Base-by-base conservation (phyloP, 306 rosid species). In the Dryas octopetala region DNA sequence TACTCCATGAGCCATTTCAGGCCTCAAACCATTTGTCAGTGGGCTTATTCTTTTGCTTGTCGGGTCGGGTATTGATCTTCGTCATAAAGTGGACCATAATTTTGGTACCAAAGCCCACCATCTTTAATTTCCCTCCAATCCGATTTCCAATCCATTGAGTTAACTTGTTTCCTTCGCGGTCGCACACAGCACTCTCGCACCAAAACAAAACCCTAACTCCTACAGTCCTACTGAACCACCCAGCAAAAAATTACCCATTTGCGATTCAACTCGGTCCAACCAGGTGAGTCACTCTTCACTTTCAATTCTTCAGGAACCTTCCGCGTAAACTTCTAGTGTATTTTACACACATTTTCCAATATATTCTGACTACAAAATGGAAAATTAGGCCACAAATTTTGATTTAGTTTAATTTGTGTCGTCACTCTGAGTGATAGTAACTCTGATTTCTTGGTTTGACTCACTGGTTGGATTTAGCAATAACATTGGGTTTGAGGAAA, bases 141-240 rank as follows among this genome's bases (percentile, higher is more conserved):
- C 2, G 32, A 63, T 75, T 75, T 75, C 45, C 54, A 75, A 75
- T 75, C 57, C 64, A 4, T 66, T 38, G 66, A 7, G 75, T 74
- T 14, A 5, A 73, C 70, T 65, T 74, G 61, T 60, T 62, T 47
- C 51, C 60, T 7, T 67, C 70, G 52, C 41, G 48, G 16, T 73
- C 53, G 83, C 64, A 10, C 9, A 19, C 19, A 19, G 19, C 19
- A 19, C 19, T 28, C 26, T 73, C 53, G 83, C 64, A 10, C 13
- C 66, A 41, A 41, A 19, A 28, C 32, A 68, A 80, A 80, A 80
- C 79, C 83, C 83, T 80, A 80, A 60, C 46, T 67, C 75, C 51
- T 38, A 62, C 72, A 67, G 17, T 67, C 75, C 51, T 38, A 62
- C 72, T 74, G 17, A 70, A 45, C 23, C 13, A 14, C 32, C 51